Evolutionary conservation across 192 early-diverging fungal genomes (phyloP).

Genomic region (Lobulomyces angularis): DNA sequence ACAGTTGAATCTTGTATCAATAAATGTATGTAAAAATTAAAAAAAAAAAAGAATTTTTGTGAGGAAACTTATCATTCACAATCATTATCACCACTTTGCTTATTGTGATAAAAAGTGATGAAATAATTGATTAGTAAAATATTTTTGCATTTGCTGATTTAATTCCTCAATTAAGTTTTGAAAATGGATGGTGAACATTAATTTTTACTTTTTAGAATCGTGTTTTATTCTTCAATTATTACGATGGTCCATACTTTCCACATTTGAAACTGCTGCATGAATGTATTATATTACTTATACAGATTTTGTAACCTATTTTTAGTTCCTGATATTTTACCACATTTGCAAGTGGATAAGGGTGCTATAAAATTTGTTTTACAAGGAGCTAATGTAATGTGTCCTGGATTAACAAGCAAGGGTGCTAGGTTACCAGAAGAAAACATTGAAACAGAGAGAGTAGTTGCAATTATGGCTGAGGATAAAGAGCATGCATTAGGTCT

Average conservation of each 20-base stretch:
- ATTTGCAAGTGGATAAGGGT: conserved; percentile 85
- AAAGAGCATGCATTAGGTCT: conserved; percentile 90
- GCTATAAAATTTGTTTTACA: conserved; percentile 93
- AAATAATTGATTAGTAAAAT: neutral
- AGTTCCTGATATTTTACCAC: conserved; percentile 85
- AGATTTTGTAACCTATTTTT: neutral
- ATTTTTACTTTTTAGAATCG: conserved; percentile 73
- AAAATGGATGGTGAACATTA: conserved; percentile 72
- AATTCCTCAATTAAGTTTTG: neutral
- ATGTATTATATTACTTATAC: conserved; percentile 44
- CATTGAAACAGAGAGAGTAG: conserved; percentile 57
- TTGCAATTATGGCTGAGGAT: conserved; percentile 88
- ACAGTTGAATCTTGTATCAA: neutral
- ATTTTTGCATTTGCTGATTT: neutral
- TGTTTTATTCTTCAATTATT: conserved; percentile 89
- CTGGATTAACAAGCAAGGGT: conserved; percentile 88
- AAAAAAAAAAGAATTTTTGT: conserved; percentile 4
- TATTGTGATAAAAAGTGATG: neutral
- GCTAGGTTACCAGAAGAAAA: conserved; percentile 58
- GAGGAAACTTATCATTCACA: conserved; percentile 10
- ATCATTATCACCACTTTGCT: conserved; percentile 6
- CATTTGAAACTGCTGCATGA: conserved; percentile 77
- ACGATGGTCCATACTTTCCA: conserved; percentile 83
- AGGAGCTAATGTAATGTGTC: conserved; percentile 98
- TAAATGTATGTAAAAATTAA: neutral